Percentiles rank a stretch among this genome's conserved stretches.
Conservation (phyloP, 352 stramenopile species). For the Elongisporangium undulatum region DNA sequence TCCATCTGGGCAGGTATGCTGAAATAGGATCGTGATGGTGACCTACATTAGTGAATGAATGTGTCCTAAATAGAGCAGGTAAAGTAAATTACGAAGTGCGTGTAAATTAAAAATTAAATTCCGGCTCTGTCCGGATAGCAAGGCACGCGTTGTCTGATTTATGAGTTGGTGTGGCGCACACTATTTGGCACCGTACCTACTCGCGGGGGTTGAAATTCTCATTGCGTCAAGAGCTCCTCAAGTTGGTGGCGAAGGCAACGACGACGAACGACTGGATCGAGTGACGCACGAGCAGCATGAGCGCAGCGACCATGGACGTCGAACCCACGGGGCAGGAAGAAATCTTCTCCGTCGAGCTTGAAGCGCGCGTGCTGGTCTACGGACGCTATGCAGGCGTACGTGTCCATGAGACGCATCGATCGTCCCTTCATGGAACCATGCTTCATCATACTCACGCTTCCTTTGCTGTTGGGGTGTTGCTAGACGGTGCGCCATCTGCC, state of each 20-base stretch:
- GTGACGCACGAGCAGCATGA: neutral
- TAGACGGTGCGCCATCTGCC: conserved; percentile 71
- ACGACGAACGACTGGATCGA: neutral
- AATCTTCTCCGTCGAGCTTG: conserved; percentile 24
- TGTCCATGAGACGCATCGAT: conserved; percentile 10
- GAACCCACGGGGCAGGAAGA: conserved; percentile 8
- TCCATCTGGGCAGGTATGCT: neutral
- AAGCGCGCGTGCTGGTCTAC: conserved; percentile 64
- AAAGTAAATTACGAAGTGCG: conserved; percentile 2
- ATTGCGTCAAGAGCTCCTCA: neutral
- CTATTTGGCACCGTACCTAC: neutral
- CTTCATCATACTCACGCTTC: conserved; percentile 2
- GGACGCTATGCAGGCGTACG: conserved; percentile 77
- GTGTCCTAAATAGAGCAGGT: neutral
- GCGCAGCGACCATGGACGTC: neutral
- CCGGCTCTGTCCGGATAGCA: neutral
- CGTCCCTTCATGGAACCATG: conserved; percentile 1
- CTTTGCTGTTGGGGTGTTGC: conserved; percentile 9
- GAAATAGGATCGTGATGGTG: neutral
- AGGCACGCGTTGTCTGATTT: neutral
- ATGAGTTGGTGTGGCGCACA: neutral
- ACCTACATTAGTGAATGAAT: neutral
- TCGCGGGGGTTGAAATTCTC: neutral
- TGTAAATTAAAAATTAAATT: conserved; percentile 2
- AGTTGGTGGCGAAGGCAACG: neutral